phyloP scores from a whole-genome alignment of 2,329 filamentous ascomycete species.

The Paraphoma sp. region DNA sequence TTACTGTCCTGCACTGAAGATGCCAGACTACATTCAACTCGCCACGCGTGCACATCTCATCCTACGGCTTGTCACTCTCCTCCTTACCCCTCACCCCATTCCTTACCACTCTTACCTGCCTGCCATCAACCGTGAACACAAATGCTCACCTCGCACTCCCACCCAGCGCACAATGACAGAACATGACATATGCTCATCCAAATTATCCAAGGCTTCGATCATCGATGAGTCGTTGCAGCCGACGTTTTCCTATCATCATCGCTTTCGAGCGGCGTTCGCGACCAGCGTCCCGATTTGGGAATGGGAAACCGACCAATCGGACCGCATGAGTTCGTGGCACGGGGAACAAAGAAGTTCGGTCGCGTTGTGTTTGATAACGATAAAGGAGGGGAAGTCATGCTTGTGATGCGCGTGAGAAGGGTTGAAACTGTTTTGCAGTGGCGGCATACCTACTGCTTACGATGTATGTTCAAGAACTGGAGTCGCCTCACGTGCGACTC shows the following conservation, averaged over 20 bases:
- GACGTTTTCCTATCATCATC: conserved; percentile 5
- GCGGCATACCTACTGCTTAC: no score
- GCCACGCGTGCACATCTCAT: not conserved
- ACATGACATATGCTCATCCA: not conserved
- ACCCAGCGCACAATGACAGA: not conserved
- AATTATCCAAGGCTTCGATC: no score
- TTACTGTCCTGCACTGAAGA: not conserved
- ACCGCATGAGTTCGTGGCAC: not conserved
- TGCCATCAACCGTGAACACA: not conserved
- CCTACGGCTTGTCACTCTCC: not conserved
- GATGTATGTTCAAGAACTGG: no score
- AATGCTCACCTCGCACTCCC: not conserved
- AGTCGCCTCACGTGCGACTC: no score
- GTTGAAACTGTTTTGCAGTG: no score
- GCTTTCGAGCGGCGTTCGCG: conserved; percentile 3
- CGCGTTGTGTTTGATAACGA: not conserved
- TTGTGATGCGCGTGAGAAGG: no score
- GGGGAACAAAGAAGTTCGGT: conserved; percentile 3
- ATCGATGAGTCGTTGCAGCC: not conserved
- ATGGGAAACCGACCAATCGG: conserved; percentile 7
- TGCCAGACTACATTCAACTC: not conserved
- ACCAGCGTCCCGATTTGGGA: conserved; percentile 5
- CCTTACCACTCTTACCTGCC: not conserved
- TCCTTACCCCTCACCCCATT: not conserved
- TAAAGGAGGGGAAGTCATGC: not conserved